Percentiles rank a stretch among this genome's conserved stretches.
Evolutionary conservation across 306 rosid genomes (phyloP).

Genomic region (Chamaecrista fasciculata): DNA sequence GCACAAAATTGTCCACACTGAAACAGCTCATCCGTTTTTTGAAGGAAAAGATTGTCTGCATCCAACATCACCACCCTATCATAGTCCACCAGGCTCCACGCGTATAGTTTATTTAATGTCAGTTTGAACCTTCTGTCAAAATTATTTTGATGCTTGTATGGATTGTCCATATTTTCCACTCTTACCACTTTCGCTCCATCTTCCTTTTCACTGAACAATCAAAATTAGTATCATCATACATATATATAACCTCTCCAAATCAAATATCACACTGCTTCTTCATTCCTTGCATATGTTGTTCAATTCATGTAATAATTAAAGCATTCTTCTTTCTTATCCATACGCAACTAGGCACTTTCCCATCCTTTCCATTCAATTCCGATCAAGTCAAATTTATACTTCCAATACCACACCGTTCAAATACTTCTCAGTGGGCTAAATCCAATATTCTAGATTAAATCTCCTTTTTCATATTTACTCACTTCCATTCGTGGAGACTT

Average conservation of each 20-base stretch:
- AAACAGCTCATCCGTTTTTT: constrained; percentile 69
- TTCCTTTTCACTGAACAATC: constrained; percentile 52
- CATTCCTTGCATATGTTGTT: neutral
- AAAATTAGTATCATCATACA: neutral
- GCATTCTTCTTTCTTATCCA: neutral
- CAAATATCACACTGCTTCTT: neutral
- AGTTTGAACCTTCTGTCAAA: constrained; percentile 67
- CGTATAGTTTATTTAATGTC: constrained; percentile 74
- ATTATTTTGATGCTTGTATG: constrained; percentile 53
- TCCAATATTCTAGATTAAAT: neutral
- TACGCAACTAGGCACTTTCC: neutral
- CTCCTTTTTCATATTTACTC: neutral
- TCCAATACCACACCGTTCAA: neutral
- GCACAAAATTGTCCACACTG: constrained; percentile 86
- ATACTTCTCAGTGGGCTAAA: no score
- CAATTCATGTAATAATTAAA: neutral
- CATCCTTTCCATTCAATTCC: neutral
- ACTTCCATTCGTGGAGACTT: neutral
- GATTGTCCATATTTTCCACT: constrained; percentile 71
- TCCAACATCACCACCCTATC: constrained; percentile 82
- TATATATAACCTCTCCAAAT: neutral
- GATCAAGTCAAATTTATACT: neutral
- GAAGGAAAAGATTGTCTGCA: constrained; percentile 77
- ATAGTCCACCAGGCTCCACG: constrained; percentile 73
- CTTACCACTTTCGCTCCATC: constrained; percentile 84